Conservation (phyloP, 2,329 filamentous ascomycete genomes). For the Alternaria brassicae region DNA sequence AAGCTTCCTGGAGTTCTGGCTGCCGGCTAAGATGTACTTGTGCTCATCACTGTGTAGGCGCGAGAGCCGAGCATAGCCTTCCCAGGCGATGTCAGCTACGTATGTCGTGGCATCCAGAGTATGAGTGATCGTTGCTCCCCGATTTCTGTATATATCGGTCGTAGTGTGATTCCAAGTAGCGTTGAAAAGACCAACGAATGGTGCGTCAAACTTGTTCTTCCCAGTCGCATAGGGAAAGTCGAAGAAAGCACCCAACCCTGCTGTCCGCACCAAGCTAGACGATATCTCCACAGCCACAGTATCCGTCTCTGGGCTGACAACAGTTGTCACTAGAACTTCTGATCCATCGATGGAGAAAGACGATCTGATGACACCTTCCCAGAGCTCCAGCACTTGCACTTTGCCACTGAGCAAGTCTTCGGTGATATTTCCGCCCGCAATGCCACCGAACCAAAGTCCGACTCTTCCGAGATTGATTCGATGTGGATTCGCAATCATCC, state of each 20-base stretch:
- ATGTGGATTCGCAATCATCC: slow-evolving; percentile 63
- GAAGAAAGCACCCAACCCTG: slow-evolving; percentile 57
- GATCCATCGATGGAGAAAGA: slow-evolving; percentile 54
- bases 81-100: slow-evolving; percentile 52
- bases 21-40: slow-evolving; percentile 53
- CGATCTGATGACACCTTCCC: slow-evolving; percentile 56
- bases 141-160: slow-evolving; percentile 33
- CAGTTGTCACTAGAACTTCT: slow-evolving; percentile 54
- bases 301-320: slow-evolving; percentile 56
- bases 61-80: slow-evolving; percentile 39
- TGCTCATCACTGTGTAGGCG: slow-evolving; percentile 51
- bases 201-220: slow-evolving; percentile 62
- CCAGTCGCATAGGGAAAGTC: slow-evolving; percentile 61
- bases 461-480: slow-evolving; percentile 59
- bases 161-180: slow-evolving; percentile 57
- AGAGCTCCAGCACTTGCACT: slow-evolving; percentile 58
- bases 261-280: slow-evolving; percentile 52
- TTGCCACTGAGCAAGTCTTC: slow-evolving; percentile 53
- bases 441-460: slow-evolving; percentile 57
- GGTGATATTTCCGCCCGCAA: slow-evolving; percentile 50
- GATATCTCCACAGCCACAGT: slow-evolving; percentile 55
- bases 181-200: slow-evolving; percentile 62
- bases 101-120: slow-evolving; percentile 56
- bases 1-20: slow-evolving; percentile 31
- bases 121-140: slow-evolving; percentile 53